Percentiles rank a stretch among this genome's conserved stretches.
Conservation (phyloP, 768 basidiomycete genomes). For the Collybia mongolica region DNA sequence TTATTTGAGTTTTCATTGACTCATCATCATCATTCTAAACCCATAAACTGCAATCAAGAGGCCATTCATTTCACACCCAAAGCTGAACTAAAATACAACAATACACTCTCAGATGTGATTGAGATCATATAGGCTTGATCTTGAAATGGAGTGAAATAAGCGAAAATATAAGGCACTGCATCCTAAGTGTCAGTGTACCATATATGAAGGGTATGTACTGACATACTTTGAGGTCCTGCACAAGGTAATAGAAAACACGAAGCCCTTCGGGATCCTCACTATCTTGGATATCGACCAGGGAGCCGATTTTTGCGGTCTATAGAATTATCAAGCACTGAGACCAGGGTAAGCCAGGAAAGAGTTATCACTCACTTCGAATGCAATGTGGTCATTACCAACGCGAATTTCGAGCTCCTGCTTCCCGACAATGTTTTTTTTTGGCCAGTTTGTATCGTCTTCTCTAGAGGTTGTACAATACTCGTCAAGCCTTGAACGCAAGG, state of each 20-base stretch:
- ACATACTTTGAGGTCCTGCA: conserved; percentile 92
- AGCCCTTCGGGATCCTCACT: conserved; percentile 97
- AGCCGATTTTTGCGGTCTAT: conserved; percentile 97
- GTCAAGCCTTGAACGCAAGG: no score
- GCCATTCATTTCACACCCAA: not conserved
- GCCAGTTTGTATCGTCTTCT: conserved; percentile 98
- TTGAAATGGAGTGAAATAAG: conserved; percentile 99
- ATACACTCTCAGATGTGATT: not conserved
- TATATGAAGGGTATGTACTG: not conserved
- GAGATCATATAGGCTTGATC: conserved; percentile 90
- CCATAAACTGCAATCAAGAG: not conserved
- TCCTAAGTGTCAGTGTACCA: not conserved
- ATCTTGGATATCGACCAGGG: conserved; percentile 94
- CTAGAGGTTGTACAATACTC: conserved; percentile 35
- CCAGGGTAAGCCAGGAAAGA: not conserved
- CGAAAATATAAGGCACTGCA: conserved; percentile 95
- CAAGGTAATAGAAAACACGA: conserved; percentile 96
- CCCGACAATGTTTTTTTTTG: conserved; percentile 98
- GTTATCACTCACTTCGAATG: conserved; percentile 76
- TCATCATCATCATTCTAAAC: conserved; percentile 7
- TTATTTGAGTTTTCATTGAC: conserved; percentile 3
- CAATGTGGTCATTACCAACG: conserved; percentile 91
- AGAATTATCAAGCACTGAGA: not conserved
- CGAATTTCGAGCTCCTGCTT: conserved; percentile 98
- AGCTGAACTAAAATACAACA: no score